These are phyloP conservation scores for Nitzschia inconspicua DNA, from an alignment of 108 stramenopile genomes.

Conservation along the genomic window DNA sequence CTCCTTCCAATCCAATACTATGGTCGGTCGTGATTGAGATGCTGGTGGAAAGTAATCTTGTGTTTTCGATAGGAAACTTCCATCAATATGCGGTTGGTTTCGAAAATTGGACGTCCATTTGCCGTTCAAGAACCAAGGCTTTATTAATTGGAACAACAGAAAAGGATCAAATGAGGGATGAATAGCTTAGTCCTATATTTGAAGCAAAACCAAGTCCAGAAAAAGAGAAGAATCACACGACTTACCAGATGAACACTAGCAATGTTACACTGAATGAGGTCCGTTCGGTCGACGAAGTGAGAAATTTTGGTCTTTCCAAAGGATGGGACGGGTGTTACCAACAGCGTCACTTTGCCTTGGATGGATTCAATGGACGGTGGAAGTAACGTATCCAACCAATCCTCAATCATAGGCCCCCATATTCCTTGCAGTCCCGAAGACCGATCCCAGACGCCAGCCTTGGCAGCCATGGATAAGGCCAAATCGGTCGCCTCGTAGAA, in stretches of 20 bases:
- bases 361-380: constrained; percentile 32
- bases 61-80: constrained; percentile 62
- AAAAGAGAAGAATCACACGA: neutral
- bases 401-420: constrained; percentile 81
- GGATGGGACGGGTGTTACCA: constrained; percentile 64
- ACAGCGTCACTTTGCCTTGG: constrained; percentile 40
- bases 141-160: neutral
- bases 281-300: constrained; percentile 54
- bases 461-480: constrained; percentile 64
- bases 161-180: neutral
- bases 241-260: constrained; percentile 86
- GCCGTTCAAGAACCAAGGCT: constrained; percentile 88
- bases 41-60: constrained; percentile 46
- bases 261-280: constrained; percentile 85
- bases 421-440: constrained; percentile 78
- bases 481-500: constrained; percentile 75
- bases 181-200: neutral
- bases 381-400: constrained; percentile 79
- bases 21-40: neutral
- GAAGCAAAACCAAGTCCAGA: neutral
- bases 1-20: constrained; percentile 63
- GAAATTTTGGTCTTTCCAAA: constrained; percentile 61
- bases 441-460: constrained; percentile 84
- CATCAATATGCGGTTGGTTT: constrained; percentile 62
- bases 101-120: constrained; percentile 58